phyloP scores from a whole-genome alignment of 306 rosid genomes.

The Rosa rugosa region DNA sequence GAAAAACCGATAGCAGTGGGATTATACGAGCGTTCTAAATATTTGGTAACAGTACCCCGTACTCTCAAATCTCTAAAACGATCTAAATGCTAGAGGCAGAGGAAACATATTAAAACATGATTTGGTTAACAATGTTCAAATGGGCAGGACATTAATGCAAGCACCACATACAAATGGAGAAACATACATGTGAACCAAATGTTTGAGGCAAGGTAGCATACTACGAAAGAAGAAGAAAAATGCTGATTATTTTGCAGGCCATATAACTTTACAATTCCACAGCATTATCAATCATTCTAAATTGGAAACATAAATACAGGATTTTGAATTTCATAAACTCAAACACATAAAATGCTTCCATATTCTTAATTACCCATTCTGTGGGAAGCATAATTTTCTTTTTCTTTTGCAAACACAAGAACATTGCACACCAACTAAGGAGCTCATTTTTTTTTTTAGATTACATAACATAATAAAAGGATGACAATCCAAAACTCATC shows the following conservation, averaged over 20 bases:
- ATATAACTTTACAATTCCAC: neutral
- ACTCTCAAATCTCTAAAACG: neutral
- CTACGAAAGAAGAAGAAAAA: neutral
- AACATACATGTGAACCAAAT: neutral
- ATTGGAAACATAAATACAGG: neutral
- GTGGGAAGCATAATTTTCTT: too few relatives aligned
- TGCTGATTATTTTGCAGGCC: neutral
- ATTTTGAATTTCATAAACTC: neutral
- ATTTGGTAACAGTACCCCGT: neutral
- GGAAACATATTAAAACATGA: neutral
- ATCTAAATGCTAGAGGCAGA: neutral
- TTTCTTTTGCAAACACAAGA: neutral
- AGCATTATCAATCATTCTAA: neutral
- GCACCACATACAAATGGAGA: neutral
- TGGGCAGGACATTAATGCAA: neutral
- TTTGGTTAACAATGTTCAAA: neutral
- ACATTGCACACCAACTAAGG: neutral
- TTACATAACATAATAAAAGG: neutral
- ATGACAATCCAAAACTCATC: neutral
- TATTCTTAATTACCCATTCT: neutral
- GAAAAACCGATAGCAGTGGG: slow-evolving; percentile 27
- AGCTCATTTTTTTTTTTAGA: neutral
- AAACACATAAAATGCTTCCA: neutral
- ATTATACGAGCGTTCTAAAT: slow-evolving; percentile 9
- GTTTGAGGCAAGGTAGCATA: neutral